Evolutionary conservation across 495 filamentous ascomycete genomes (phyloP), one percentile per base, ranked within the genome.

Genomic region (Trypethelium eluteriae): DNA sequence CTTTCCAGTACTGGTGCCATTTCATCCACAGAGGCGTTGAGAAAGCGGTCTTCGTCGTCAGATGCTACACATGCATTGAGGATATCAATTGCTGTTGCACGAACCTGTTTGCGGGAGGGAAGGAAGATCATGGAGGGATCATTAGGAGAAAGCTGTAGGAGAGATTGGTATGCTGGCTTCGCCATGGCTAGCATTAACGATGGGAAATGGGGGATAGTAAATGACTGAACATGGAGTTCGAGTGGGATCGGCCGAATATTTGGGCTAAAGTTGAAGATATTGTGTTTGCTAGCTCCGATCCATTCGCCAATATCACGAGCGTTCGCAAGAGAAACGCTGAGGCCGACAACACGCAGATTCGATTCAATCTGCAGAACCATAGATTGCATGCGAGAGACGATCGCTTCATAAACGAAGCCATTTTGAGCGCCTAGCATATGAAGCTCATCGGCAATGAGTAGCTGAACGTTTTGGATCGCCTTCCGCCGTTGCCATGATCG

Each of bases 171-270:
- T 14, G 89, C 85, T 39, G 94, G 94, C 73, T 95, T 93, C 11
- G 93, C 89, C 94, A 99, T 99, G 10, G 95, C 92, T 64, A 98
- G 84, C 95, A 99, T 98, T 46, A 98, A 80, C 0, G 93, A 97
- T 18, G 94, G 95, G 80, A 96, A 97, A 76, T 99, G 94, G 38
- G 94, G 94, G 62, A 97, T 94, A 39, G 88, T 89, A 78, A 91
- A 99, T 2, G 92, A 95, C 75, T 99, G 94, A 62, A 99, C 90
- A 72, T 96, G 91, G 41, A 99, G 86, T 72, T 98, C 94, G 47
- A 99, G 77, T 2, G 93, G 93, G 2, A 96, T 85, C 3, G 91
- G 87, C 34, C 94, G 87, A 65, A 92, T 86, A 72, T 93, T 86
- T 2, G 94, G 94, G 72, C 91, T 96, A 82, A 99, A 99, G 78